phyloP scores from a whole-genome alignment of 1,284 basidiomycete genomes.

The Moesziomyces sp. region DNA sequence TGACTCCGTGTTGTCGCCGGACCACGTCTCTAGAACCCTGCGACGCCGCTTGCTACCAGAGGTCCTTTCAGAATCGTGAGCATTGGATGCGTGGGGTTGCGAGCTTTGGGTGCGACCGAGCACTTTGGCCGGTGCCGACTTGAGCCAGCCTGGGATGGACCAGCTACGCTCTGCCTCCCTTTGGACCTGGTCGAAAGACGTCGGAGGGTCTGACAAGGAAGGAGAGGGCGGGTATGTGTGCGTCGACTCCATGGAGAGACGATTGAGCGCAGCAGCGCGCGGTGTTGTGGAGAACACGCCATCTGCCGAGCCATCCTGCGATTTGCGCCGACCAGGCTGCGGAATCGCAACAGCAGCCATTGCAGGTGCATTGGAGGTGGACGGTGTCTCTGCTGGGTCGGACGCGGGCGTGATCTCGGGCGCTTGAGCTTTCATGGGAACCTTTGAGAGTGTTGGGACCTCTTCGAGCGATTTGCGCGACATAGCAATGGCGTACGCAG shows the following conservation, averaged over 20 bases:
- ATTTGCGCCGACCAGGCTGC: slow-evolving; percentile 8
- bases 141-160: slow-evolving; percentile 47
- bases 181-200: slow-evolving; percentile 36
- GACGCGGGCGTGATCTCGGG: not conserved
- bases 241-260: slow-evolving; percentile 31
- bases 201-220: slow-evolving; percentile 27
- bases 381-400: not conserved
- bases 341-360: slow-evolving; percentile 25
- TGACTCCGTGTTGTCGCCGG: slow-evolving; percentile 19
- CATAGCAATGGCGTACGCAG: slow-evolving; percentile 5
- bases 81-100: not conserved
- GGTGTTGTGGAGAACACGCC: slow-evolving; percentile 32
- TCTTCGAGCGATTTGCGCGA: slow-evolving; percentile 33
- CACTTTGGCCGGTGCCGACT: slow-evolving; percentile 30
- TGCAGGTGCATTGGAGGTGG: not conserved
- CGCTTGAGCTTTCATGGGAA: slow-evolving; percentile 4
- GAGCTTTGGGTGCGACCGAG: slow-evolving; percentile 20
- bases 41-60: slow-evolving; percentile 12
- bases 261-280: slow-evolving; percentile 28
- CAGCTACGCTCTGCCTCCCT: slow-evolving; percentile 47
- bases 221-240: slow-evolving; percentile 49
- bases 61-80: not conserved
- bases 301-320: slow-evolving; percentile 19
- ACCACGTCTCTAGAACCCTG: slow-evolving; percentile 44
- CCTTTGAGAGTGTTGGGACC: slow-evolving; percentile 23